A percentile compares a stretch with the other conserved stretches of the same genome.
These are phyloP conservation scores for Ogataea methylovora DNA, from an alignment of 805 yeast species.

Conservation along the genomic window DNA sequence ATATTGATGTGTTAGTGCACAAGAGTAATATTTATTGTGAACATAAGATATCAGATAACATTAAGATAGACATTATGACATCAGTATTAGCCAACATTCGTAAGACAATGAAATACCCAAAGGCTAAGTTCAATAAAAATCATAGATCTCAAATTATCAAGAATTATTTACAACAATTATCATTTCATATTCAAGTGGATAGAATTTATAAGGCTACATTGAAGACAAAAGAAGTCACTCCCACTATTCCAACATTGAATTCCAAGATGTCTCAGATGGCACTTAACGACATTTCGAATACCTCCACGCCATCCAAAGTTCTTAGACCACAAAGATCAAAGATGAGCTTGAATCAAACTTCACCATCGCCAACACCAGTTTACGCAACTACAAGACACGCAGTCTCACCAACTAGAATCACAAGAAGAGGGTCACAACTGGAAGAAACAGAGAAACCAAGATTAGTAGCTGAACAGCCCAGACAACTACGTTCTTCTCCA, in stretches of 20 bases:
- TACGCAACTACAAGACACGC: neutral
- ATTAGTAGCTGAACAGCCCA: too few relatives aligned
- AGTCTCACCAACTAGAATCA: neutral
- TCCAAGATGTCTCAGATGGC: neutral
- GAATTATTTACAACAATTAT: conserved; percentile 41
- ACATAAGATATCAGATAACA: conserved; percentile 35
- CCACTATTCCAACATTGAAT: conserved; percentile 1
- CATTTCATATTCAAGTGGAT: conserved; percentile 58
- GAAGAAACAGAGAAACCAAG: conserved; percentile 2
- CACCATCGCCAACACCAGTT: conserved; percentile 1
- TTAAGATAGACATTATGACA: conserved; percentile 32
- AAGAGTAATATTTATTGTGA: conserved; percentile 49
- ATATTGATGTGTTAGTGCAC: conserved; percentile 34
- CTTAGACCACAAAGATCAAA: conserved; percentile 11
- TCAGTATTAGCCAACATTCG: conserved; percentile 20
- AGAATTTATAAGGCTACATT: conserved; percentile 49
- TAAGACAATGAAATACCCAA: conserved; percentile 1
- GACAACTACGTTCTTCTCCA: neutral
- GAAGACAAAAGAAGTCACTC: conserved; percentile 10
- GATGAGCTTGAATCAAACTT: conserved; percentile 2
- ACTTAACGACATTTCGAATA: neutral
- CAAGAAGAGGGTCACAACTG: neutral
- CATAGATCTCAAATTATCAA: conserved; percentile 39
- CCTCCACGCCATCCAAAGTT: neutral
- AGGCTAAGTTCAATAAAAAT: conserved; percentile 23